These are phyloP conservation scores for Ophiostoma himal-ulmi DNA, from an alignment of 2,329 filamentous ascomycete genomes.

Conservation along the genomic window DNA sequence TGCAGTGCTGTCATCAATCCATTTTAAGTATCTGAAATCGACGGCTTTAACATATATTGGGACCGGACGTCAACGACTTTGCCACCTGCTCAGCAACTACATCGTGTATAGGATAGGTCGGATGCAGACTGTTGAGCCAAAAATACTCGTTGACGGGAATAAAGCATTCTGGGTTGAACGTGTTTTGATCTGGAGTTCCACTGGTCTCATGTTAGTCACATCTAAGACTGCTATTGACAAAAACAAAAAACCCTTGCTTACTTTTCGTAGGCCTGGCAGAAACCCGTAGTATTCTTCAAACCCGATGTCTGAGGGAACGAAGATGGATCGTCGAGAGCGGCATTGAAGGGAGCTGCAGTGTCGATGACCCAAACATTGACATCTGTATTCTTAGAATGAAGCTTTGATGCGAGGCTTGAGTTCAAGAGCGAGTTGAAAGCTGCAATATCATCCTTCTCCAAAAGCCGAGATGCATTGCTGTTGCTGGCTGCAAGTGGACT, in stretches of 20 bases:
- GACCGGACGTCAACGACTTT: conserved; percentile 35
- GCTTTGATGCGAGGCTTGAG: background rate
- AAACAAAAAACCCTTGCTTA: conserved; percentile 29
- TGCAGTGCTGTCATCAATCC: too few species aligned
- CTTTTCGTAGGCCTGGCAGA: conserved; percentile 51
- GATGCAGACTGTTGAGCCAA: conserved; percentile 59
- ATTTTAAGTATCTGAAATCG: too few species aligned
- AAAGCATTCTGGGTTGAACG: conserved; percentile 42
- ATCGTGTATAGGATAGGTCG: conserved; percentile 58
- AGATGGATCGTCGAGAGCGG: conserved; percentile 38
- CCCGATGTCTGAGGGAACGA: conserved; percentile 43
- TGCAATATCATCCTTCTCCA: conserved; percentile 28
- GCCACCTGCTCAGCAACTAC: conserved; percentile 49
- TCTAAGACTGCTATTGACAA: conserved; percentile 21
- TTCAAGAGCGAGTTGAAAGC: conserved; percentile 22
- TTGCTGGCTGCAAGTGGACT: conserved; percentile 34
- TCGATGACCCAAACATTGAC: conserved; percentile 35
- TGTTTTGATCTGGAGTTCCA: conserved; percentile 30
- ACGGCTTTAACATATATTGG: conserved; percentile 35
- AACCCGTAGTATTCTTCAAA: conserved; percentile 51
- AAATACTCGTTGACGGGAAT: conserved; percentile 57
- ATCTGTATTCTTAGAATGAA: background rate
- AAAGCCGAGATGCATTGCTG: conserved; percentile 27
- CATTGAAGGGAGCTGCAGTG: conserved; percentile 39
- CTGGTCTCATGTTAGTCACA: background rate